Conservation (phyloP, 768 basidiomycete species). For the Auriscalpium vulgare region DNA sequence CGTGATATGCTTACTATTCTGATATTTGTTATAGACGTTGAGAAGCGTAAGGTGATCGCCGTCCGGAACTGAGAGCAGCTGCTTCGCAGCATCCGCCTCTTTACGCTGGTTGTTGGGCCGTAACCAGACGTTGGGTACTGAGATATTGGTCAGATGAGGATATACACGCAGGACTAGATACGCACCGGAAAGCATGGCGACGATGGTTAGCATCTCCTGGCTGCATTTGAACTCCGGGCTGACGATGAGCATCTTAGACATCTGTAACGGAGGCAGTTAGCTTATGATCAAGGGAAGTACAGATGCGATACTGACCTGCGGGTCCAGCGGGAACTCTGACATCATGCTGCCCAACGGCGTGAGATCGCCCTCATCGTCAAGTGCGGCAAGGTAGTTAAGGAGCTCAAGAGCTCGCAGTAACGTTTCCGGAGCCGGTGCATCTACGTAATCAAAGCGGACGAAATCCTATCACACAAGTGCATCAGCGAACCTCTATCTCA, state of each 20-base stretch:
- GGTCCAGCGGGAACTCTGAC: constrained; percentile 99
- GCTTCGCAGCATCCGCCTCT: constrained; percentile 91
- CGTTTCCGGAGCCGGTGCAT: constrained; percentile 92
- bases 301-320: constrained; percentile 47
- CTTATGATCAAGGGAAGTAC: neutral
- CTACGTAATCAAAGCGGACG: constrained; percentile 82
- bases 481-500: neutral
- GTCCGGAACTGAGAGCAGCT: constrained; percentile 79
- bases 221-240: constrained; percentile 95
- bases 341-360: constrained; percentile 83
- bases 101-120: constrained; percentile 81
- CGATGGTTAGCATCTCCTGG: constrained; percentile 91
- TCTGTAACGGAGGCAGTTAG: constrained; percentile 28
- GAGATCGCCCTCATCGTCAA: constrained; percentile 91
- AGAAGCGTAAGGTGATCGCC: constrained; percentile 94
- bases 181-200: constrained; percentile 91
- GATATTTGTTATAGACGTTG: constrained; percentile 93
- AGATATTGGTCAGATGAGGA: neutral
- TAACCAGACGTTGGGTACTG: constrained; percentile 92
- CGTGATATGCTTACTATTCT: constrained; percentile 48
- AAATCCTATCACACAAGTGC: constrained; percentile 46
- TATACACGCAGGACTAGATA: neutral
- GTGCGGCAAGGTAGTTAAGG: constrained; percentile 83
- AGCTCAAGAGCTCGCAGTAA: constrained; percentile 95
- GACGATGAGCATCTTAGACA: constrained; percentile 89